A percentile compares a stretch with the other conserved stretches of the same genome.
phyloP scores from a whole-genome alignment of 1,284 basidiomycete species.

The Microbotryomycetes sp. region DNA sequence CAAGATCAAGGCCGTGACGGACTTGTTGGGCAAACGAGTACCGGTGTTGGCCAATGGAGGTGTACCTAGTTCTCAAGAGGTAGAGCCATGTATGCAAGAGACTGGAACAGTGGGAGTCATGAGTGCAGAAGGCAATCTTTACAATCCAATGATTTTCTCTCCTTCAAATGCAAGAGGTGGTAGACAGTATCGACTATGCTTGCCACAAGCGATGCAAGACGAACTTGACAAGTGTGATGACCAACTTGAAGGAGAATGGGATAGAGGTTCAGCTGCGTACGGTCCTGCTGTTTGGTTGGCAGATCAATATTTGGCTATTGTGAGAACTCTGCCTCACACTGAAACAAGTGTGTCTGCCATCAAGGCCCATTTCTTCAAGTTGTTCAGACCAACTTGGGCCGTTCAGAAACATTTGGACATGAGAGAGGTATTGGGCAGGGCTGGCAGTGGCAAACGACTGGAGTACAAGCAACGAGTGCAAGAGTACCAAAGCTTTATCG shows the following conservation, averaged over 20 bases:
- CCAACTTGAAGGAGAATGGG: slow-evolving; percentile 17
- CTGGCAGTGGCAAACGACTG: slow-evolving; percentile 22
- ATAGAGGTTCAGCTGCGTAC: slow-evolving; percentile 26
- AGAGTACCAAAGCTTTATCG: slow-evolving; percentile 57
- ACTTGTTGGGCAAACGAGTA: slow-evolving; percentile 57
- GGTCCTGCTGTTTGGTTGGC: slow-evolving; percentile 50
- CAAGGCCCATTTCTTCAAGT: slow-evolving; percentile 88
- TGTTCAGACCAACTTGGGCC: slow-evolving; percentile 71
- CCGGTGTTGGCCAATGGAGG: slow-evolving; percentile 99
- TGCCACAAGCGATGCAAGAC: slow-evolving; percentile 32
- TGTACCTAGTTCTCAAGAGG: slow-evolving; percentile 75
- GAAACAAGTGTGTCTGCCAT: slow-evolving; percentile 67
- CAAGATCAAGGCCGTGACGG: slow-evolving; percentile 76
- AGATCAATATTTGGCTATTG: slow-evolving; percentile 79
- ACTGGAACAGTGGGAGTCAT: slow-evolving; percentile 90
- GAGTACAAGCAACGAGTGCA: slow-evolving; percentile 48
- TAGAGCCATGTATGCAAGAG: slow-evolving; percentile 63
- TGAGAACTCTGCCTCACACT: slow-evolving; percentile 59
- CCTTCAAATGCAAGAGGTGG: slow-evolving; percentile 29
- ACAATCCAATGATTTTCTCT: slow-evolving; percentile 79
- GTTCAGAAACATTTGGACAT: slow-evolving; percentile 58
- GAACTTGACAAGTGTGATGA: slow-evolving; percentile 27
- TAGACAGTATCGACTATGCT: slow-evolving; percentile 21
- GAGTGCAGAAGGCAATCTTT: slow-evolving; percentile 91
- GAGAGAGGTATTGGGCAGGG: slow-evolving; percentile 59